Base-by-base conservation (phyloP, 768 basidiomycete genomes). In the Leccinum disarticulatum region DNA sequence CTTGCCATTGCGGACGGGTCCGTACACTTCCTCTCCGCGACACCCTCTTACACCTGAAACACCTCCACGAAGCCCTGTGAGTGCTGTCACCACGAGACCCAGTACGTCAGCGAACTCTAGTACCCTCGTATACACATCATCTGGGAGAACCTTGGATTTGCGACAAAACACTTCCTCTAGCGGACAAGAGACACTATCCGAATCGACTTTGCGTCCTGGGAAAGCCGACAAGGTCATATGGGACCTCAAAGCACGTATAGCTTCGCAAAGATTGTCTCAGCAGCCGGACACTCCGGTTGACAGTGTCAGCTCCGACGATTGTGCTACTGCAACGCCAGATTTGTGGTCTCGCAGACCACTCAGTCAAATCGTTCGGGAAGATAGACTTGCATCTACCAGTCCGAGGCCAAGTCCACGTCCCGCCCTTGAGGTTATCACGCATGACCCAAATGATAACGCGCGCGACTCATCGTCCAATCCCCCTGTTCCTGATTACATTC, bases 11-110 rank as follows among this genome's bases (percentile, higher is more conserved):
- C 72, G 72, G 30, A 54, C 70, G 19, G 72, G 72, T 17, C 64
- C 55, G n/a, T 75, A 75, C 53, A 14, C 58, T 58, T 56, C 67
- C 13, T 55, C 65, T 25, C 52, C 43, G 30, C 70, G 73, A 49
- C 56, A 64, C 17, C 75, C 75, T 57, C 76, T 73, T 58, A 75
- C 74, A 10, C 70, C 77, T 28, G 83, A 85, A 59, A 77, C 77
- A 6, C 85, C 87, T 28, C 85, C 87, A 52, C 83, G 82, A 38
- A 89, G 87, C 51, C 88, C 88, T 11, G 76, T 82, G 55, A 86
- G 81, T 61, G 80, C 82, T 46, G 73, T 74, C 47, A 81, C 80
- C 55, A 81, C 80, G 8, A 74, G 76, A 30, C 72, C 74, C 53
- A 64, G 69, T n/a, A 63, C 74, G 14, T 75, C 75, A 36, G 68